Percentiles rank a stretch among this genome's conserved stretches.
These are phyloP conservation scores for Durusdinium trenchii DNA, from an alignment of 73 alveolate species.

Conservation along the genomic window DNA sequence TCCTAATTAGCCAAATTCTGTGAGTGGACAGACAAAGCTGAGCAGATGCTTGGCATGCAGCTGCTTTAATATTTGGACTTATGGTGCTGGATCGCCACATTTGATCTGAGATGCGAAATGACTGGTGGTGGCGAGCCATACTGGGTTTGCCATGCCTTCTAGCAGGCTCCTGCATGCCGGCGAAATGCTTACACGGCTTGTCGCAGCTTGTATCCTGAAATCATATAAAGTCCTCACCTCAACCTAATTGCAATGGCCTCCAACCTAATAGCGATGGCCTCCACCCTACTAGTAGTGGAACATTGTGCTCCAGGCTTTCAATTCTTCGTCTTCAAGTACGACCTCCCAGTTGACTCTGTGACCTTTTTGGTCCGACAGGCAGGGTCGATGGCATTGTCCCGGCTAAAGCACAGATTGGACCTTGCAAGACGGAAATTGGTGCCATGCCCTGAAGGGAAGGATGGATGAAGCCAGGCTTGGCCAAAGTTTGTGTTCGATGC, in stretches of 20 bases:
- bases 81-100: no score
- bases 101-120: conserved; percentile 24
- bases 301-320: conserved; percentile 42
- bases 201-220: no score
- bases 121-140: conserved; percentile 87
- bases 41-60: no score
- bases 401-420: background rate
- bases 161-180: conserved; percentile 2
- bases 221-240: no score
- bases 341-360: conserved; percentile 79
- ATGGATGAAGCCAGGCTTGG: conserved; percentile 87
- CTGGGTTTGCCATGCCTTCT: conserved; percentile 53
- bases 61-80: no score
- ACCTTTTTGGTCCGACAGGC: conserved; percentile 83
- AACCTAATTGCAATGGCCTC: no score
- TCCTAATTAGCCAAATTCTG: no score
- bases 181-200: no score
- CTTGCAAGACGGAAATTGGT: background rate
- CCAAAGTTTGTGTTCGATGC: background rate
- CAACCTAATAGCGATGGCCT: no score
- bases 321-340: conserved; percentile 47
- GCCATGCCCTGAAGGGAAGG: conserved; percentile 23
- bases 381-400: background rate
- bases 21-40: no score
- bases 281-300: no score